Conservation (phyloP, 768 basidiomycete species). For the Suillus alpinus region DNA sequence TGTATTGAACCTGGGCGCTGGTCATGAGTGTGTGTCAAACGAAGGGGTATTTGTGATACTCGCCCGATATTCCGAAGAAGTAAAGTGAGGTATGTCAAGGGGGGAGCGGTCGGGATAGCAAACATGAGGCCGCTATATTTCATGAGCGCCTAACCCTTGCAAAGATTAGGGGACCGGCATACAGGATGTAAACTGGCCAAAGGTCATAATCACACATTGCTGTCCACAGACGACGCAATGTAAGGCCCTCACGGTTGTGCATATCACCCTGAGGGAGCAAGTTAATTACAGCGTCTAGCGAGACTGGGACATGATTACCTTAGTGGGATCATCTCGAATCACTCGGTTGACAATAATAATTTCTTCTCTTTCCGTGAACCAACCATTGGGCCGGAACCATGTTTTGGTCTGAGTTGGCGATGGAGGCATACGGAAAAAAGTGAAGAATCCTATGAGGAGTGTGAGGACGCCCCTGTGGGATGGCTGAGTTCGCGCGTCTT, state of each 20-base stretch:
- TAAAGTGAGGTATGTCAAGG: constrained; percentile 56
- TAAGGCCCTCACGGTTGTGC: constrained; percentile 67
- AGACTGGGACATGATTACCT: constrained; percentile 28
- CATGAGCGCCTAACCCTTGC: background rate
- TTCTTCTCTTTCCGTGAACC: constrained; percentile 64
- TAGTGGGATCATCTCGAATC: constrained; percentile 63
- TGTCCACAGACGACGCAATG: constrained; percentile 46
- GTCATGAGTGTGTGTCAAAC: background rate
- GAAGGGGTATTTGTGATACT: background rate
- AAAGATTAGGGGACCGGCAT: background rate
- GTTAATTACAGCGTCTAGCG: background rate
- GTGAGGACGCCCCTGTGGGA: constrained; percentile 43
- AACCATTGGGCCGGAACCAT: constrained; percentile 58
- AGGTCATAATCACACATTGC: constrained; percentile 61
- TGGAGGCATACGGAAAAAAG: constrained; percentile 60
- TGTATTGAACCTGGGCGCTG: constrained; percentile 48
- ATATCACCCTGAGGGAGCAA: constrained; percentile 46
- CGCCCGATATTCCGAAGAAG: constrained; percentile 54
- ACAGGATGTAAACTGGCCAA: constrained; percentile 65
- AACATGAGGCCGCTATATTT: constrained; percentile 47
- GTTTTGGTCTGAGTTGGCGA: constrained; percentile 58
- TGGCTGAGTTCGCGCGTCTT: constrained; percentile 31
- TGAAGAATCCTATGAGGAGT: constrained; percentile 47
- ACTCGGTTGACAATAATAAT: constrained; percentile 57
- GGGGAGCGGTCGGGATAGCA: constrained; percentile 46